Percentiles rank a stretch among this genome's conserved stretches.
Evolutionary conservation across 148 eudicot genomes (phyloP).

Genomic region (Cornus kousa): DNA sequence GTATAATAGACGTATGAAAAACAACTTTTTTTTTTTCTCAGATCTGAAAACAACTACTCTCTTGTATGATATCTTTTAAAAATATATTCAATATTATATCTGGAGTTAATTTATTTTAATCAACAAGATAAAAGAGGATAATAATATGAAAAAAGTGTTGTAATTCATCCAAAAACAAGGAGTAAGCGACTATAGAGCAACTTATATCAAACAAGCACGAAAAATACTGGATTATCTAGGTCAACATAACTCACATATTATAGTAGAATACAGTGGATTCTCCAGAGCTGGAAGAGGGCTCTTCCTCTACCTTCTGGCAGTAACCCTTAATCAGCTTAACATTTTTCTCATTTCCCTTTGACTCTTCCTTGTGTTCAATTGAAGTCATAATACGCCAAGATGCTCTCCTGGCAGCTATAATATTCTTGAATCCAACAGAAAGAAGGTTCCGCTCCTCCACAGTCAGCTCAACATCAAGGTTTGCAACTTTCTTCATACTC

Average conservation of each 20-base stretch:
- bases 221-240: background rate
- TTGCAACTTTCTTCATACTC: conserved; percentile 38
- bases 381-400: conserved; percentile 99
- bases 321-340: conserved; percentile 84
- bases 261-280: conserved; percentile 96
- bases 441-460: conserved; percentile 93
- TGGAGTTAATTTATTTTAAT: background rate
- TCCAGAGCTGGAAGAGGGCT: conserved; percentile 26
- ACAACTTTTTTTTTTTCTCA: no score
- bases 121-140: no score
- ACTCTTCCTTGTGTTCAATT: conserved; percentile 50
- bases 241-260: conserved; percentile 73
- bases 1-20: no score
- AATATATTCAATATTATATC: no score
- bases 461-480: background rate
- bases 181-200: no score
- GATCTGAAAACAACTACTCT: no score
- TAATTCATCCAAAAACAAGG: background rate
- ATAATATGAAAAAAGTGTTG: no score
- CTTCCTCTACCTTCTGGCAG: conserved; percentile 91
- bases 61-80: no score
- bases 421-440: conserved; percentile 95
- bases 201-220: background rate
- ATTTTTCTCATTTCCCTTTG: conserved; percentile 80
- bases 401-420: conserved; percentile 91